These are phyloP conservation scores for Beauveria scarabaeidicola DNA, from an alignment of 2,329 filamentous ascomycete species.

Conservation along the genomic window DNA sequence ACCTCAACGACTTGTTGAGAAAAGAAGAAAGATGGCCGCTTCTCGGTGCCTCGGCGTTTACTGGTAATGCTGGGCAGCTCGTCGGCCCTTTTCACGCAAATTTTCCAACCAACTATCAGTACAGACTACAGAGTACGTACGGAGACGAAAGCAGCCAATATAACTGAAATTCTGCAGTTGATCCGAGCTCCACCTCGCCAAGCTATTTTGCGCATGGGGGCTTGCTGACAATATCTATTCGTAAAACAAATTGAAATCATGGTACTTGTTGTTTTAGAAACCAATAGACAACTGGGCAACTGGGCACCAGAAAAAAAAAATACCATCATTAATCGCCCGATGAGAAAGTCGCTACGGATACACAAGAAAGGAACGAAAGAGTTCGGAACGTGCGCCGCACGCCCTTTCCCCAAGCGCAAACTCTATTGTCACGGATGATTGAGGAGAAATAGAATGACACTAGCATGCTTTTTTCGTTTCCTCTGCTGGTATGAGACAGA, in stretches of 20 bases:
- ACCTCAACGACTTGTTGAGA: background rate
- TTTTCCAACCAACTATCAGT: background rate
- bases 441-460: background rate
- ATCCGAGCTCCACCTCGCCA: background rate
- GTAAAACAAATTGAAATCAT: background rate
- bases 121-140: background rate
- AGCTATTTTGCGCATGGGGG: no score
- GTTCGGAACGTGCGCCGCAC: background rate
- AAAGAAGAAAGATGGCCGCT: background rate
- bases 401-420: slow-evolving; percentile 3
- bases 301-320: background rate
- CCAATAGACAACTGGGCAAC: background rate
- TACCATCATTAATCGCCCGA: no score
- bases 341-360: no score
- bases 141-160: background rate
- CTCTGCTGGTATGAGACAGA: no score
- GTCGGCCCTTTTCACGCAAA: background rate
- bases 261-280: background rate
- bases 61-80: background rate
- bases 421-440: slow-evolving; percentile 4
- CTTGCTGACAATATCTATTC: no score
- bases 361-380: no score
- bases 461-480: no score
- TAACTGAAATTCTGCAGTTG: slow-evolving; percentile 1
- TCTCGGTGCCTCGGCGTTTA: no score